Conservation (phyloP, 2,329 filamentous ascomycete species). For the Fusarium acutatum region DNA sequence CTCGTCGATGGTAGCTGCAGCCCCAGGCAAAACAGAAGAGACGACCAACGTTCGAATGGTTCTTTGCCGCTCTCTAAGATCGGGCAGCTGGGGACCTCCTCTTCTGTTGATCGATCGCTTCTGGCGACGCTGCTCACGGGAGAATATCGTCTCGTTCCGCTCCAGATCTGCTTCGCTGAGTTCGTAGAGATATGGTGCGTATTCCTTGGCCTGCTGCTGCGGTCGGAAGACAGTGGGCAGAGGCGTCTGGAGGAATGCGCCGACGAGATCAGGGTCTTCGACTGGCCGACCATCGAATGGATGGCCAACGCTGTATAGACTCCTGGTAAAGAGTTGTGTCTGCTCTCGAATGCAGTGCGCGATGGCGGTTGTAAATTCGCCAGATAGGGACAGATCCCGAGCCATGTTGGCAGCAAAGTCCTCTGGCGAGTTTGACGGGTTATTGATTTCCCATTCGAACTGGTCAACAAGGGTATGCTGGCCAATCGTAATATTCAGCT, state of each 20-base stretch:
- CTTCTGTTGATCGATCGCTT: constrained; percentile 95
- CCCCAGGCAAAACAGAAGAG: constrained; percentile 90
- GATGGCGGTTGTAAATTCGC: constrained; percentile 97
- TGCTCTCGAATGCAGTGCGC: constrained; percentile 98
- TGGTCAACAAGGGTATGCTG: constrained; percentile 94
- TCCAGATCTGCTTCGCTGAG: constrained; percentile 91
- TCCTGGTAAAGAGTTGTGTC: constrained; percentile 91
- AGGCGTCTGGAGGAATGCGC: constrained; percentile 86
- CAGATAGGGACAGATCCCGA: constrained; percentile 86
- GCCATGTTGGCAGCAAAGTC: constrained; percentile 93
- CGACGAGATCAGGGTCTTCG: constrained; percentile 88
- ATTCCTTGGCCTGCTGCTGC: constrained; percentile 93
- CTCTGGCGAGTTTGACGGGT: constrained; percentile 90
- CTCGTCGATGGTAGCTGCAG: constrained; percentile 80
- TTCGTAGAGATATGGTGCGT: constrained; percentile 91
- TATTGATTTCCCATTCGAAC: constrained; percentile 99
- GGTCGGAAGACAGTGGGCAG: constrained; percentile 85
- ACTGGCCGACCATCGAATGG: constrained; percentile 93
- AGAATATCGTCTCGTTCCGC: constrained; percentile 89
- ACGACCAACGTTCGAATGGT: constrained; percentile 93
- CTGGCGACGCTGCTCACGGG: constrained; percentile 90
- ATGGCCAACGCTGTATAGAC: constrained; percentile 91
- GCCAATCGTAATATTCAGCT: constrained; percentile 97
- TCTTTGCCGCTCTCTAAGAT: constrained; percentile 92
- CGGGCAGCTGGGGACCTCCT: constrained; percentile 91